phyloP scores from a whole-genome alignment of 495 filamentous ascomycete species.

The Pseudotulostoma volvatum region DNA sequence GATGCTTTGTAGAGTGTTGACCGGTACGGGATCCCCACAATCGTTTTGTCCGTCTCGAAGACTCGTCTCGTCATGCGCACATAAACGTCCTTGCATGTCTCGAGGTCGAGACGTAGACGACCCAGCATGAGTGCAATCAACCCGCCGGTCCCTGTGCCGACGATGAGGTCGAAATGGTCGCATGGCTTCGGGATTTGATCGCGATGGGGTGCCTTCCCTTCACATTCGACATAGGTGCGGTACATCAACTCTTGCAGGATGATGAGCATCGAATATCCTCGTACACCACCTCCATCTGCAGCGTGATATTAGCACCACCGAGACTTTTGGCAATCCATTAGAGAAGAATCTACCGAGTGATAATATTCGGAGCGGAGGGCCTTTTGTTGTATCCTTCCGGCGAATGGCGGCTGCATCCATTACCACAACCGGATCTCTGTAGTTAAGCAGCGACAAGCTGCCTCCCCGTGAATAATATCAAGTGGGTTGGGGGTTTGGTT shows the following conservation, averaged over 20 bases:
- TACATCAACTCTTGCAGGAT: conserved; percentile 96
- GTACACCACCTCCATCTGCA: conserved; percentile 85
- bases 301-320: no score
- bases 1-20: conserved; percentile 93
- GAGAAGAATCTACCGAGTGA: conserved; percentile 56
- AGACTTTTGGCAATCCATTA: no score
- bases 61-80: conserved; percentile 85
- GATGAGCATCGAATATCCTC: conserved; percentile 93
- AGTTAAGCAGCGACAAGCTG: no score
- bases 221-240: conserved; percentile 66
- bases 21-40: conserved; percentile 83
- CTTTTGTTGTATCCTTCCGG: conserved; percentile 88
- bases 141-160: conserved; percentile 86
- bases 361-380: conserved; percentile 77
- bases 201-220: conserved; percentile 66
- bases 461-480: no score
- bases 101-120: conserved; percentile 74
- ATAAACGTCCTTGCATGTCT: conserved; percentile 92
- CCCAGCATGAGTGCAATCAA: conserved; percentile 95
- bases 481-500: no score
- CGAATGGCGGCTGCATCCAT: conserved; percentile 30
- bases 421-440: no score
- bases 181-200: conserved; percentile 90
- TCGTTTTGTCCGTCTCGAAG: conserved; percentile 95
- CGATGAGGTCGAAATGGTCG: conserved; percentile 96